Conservation (phyloP, 768 basidiomycete genomes). For the Paxillus rubicundulus region DNA sequence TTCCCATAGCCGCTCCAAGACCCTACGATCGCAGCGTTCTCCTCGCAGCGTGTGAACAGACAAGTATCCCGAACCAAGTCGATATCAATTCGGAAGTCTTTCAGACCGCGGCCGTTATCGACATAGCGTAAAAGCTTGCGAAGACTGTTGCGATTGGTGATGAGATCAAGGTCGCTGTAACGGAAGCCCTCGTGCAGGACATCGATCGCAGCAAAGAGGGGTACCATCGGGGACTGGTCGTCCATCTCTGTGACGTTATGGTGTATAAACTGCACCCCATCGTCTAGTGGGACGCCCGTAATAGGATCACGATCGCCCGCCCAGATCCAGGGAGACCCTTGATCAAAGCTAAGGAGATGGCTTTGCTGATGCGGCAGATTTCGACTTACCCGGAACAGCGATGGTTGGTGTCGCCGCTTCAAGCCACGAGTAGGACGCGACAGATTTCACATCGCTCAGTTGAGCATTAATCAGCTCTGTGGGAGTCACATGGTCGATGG, state of each 20-base stretch:
- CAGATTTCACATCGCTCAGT: conserved; percentile 39
- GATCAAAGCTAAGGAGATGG: background rate
- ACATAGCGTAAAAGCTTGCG: conserved; percentile 62
- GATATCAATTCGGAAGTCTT: conserved; percentile 65
- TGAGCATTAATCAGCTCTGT: conserved; percentile 21
- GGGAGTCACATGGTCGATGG: conserved; percentile 3
- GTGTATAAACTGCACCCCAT: conserved; percentile 48
- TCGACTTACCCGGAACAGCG: conserved; percentile 45
- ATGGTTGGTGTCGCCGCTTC: conserved; percentile 45
- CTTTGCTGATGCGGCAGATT: background rate
- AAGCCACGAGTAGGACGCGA: conserved; percentile 58
- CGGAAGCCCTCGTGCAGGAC: conserved; percentile 27
- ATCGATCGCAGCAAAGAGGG: conserved; percentile 61
- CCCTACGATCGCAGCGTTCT: conserved; percentile 11
- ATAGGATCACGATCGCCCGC: conserved; percentile 45
- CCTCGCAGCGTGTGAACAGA: conserved; percentile 59
- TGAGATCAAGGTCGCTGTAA: conserved; percentile 37
- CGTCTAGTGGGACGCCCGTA: conserved; percentile 53
- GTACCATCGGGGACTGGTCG: conserved; percentile 41
- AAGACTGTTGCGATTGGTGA: conserved; percentile 66
- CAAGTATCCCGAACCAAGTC: conserved; percentile 62
- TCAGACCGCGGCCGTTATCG: conserved; percentile 20
- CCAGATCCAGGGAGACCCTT: conserved; percentile 65
- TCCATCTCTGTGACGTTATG: conserved; percentile 52
- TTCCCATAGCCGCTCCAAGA: conserved; percentile 49